Evolutionary conservation across 768 basidiomycete species (phyloP).

Genomic region (Suillus placidus): DNA sequence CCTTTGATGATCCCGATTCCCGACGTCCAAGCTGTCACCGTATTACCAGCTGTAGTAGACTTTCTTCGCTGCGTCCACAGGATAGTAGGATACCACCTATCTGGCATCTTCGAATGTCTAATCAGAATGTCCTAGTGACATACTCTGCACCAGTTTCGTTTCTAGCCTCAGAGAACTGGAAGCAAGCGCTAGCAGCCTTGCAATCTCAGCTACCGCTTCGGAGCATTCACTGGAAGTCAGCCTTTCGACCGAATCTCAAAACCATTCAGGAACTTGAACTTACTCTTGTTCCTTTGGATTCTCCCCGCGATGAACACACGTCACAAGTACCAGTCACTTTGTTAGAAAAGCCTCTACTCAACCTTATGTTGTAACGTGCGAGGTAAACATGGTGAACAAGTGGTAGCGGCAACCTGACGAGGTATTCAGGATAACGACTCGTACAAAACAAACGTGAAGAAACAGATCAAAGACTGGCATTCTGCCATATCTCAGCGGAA

Average conservation of each 20-base stretch:
- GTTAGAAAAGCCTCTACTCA: slow-evolving; percentile 84
- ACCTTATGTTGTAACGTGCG: slow-evolving; percentile 84
- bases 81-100: not conserved
- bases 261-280: slow-evolving; percentile 92
- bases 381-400: slow-evolving; percentile 53
- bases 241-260: slow-evolving; percentile 67
- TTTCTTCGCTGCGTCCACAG: not conserved
- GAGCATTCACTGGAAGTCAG: slow-evolving; percentile 91
- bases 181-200: slow-evolving; percentile 64
- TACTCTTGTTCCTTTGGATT: slow-evolving; percentile 67
- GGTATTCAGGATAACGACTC: slow-evolving; percentile 58
- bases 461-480: slow-evolving; percentile 95
- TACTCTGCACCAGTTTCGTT: slow-evolving; percentile 66
- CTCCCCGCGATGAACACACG: slow-evolving; percentile 69
- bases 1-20: no score
- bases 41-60: not conserved
- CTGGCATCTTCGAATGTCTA: slow-evolving; percentile 31
- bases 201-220: slow-evolving; percentile 79
- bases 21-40: not conserved
- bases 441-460: slow-evolving; percentile 77
- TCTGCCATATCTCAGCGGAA: slow-evolving; percentile 61
- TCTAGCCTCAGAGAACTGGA: slow-evolving; percentile 73
- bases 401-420: slow-evolving; percentile 13
- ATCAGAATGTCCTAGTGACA: slow-evolving; percentile 64
- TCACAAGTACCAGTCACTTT: slow-evolving; percentile 78